phyloP scores from a whole-genome alignment of 1,139 yeast species.

The Entelexis sorbosivorans region DNA sequence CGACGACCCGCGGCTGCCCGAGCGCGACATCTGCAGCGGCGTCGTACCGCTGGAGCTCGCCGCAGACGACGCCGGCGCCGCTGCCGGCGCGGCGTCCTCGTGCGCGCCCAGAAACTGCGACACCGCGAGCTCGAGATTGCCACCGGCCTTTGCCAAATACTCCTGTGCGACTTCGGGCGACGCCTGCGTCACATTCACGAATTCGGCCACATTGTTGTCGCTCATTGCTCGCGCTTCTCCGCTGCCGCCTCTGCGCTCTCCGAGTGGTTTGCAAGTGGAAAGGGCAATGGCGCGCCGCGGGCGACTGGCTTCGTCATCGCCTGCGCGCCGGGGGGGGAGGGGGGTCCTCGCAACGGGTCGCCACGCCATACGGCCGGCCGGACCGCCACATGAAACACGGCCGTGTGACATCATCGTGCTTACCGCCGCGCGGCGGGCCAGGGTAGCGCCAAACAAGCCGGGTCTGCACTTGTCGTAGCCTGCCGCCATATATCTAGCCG shows the following conservation, averaged over 20 bases:
- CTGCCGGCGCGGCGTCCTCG: constrained; percentile 1
- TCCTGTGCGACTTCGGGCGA: constrained; percentile 11
- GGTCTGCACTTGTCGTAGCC: too few relatives aligned
- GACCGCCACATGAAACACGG: neutral
- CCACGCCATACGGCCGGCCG: too few relatives aligned
- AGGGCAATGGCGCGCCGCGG: neutral
- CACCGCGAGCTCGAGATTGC: constrained; percentile 14
- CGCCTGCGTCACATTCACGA: constrained; percentile 16
- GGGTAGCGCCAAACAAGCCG: too few relatives aligned
- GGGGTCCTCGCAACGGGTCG: too few relatives aligned
- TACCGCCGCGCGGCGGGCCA: neutral
- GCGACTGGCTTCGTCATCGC: constrained; percentile 1
- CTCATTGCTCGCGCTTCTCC: constrained; percentile 3
- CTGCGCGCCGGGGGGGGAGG: too few relatives aligned
- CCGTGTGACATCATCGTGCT: neutral
- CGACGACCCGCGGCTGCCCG: constrained; percentile 29
- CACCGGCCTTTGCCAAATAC: constrained; percentile 12
- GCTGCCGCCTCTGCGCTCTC: neutral
- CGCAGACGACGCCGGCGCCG: constrained; percentile 3
- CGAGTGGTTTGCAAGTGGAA: neutral
- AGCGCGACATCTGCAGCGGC: constrained; percentile 6
- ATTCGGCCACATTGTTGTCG: constrained; percentile 13
- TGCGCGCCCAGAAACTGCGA: constrained; percentile 3
- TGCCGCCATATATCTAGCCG: too few relatives aligned
- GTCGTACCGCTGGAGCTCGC: constrained; percentile 2